Evolutionary conservation across 1,139 yeast species (phyloP).

Genomic region (Suhomyces anneliseae): DNA sequence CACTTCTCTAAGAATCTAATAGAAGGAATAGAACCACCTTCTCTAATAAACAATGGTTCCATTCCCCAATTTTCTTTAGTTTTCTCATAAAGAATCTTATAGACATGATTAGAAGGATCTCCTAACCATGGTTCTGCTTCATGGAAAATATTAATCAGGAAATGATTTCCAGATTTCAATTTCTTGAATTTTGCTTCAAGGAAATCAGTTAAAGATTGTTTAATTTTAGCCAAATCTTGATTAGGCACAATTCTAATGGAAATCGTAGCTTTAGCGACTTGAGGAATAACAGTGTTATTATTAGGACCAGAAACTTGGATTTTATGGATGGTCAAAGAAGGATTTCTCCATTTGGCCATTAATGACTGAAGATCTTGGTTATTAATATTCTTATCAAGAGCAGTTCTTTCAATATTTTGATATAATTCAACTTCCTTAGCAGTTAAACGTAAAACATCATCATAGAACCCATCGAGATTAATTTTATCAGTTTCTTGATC

Average conservation of each 20-base stretch:
- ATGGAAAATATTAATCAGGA: constrained; percentile 62
- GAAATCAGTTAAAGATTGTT: constrained; percentile 46
- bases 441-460: constrained; percentile 57
- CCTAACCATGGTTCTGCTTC: constrained; percentile 98
- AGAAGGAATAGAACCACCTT: constrained; percentile 96
- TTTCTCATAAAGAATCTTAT: constrained; percentile 60
- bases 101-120: constrained; percentile 73
- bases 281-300: constrained; percentile 87
- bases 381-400: constrained; percentile 19
- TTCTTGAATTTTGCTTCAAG: constrained; percentile 45
- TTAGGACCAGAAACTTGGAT: constrained; percentile 88
- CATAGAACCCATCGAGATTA: constrained; percentile 68
- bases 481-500: constrained; percentile 50
- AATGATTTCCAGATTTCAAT: constrained; percentile 58
- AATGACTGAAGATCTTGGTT: constrained; percentile 51
- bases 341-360: constrained; percentile 86
- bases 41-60: constrained; percentile 82
- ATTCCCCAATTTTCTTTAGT: constrained; percentile 62
- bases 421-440: constrained; percentile 59
- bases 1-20: constrained; percentile 80
- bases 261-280: constrained; percentile 68
- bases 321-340: constrained; percentile 87
- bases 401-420: constrained; percentile 55
- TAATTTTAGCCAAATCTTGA: constrained; percentile 65
- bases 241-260: constrained; percentile 90